phyloP scores from a whole-genome alignment of 768 basidiomycete genomes.

The Termitomyces sp. region DNA sequence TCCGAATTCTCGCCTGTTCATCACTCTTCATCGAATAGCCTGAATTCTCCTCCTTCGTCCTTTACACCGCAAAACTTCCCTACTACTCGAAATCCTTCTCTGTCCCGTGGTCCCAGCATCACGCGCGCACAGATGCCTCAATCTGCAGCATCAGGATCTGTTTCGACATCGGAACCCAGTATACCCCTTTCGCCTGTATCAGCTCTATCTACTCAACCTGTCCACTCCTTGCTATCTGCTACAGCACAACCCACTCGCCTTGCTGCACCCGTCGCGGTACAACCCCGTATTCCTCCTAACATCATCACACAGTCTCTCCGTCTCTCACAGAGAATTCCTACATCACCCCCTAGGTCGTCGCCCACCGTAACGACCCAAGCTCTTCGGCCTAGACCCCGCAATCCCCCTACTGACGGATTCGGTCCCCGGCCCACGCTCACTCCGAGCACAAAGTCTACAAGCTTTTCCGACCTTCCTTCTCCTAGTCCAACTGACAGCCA shows the following conservation, averaged over 20 bases:
- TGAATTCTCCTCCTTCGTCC: constrained; percentile 2
- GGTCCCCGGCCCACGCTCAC: background rate
- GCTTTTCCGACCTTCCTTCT: constrained; percentile 1
- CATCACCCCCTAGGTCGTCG: constrained; percentile 5
- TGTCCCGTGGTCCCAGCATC: constrained; percentile 6
- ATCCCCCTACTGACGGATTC: background rate
- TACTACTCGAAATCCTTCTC: constrained; percentile 12
- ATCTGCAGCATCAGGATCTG: constrained; percentile 3
- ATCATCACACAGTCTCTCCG: background rate
- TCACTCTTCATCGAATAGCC: constrained; percentile 4
- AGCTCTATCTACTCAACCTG: background rate
- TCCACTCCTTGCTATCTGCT: background rate
- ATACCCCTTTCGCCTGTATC: background rate
- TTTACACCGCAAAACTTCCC: constrained; percentile 10
- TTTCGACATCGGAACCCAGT: background rate
- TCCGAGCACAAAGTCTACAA: background rate
- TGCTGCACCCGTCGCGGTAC: background rate
- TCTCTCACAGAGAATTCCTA: constrained; percentile 10
- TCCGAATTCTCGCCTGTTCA: constrained; percentile 9
- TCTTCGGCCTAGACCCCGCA: constrained; percentile 12
- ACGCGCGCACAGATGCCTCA: constrained; percentile 2
- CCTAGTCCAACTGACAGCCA: background rate
- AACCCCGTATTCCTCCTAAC: background rate
- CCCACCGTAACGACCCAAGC: background rate
- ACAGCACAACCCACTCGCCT: constrained; percentile 2